Evolutionary conservation across 2,329 filamentous ascomycete genomes (phyloP), one percentile per base, ranked within the genome.

Genomic region (Talaromyces atroroseus): DNA sequence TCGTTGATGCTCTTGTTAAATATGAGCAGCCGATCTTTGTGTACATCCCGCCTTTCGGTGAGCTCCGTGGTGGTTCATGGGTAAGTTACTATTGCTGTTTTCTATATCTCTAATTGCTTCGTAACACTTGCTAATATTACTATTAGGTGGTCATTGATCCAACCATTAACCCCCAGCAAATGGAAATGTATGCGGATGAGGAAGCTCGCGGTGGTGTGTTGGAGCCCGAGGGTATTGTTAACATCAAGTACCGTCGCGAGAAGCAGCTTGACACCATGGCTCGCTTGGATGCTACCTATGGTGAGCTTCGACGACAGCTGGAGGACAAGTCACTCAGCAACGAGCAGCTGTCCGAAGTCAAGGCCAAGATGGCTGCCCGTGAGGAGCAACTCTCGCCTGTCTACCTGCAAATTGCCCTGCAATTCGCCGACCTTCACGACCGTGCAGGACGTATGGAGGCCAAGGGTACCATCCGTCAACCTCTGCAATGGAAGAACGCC

Each of bases 181-280:
- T 99, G 94, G 94, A 99, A 76, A 99, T 99, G 94, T 99, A 99
- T 73, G 94, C 94, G 56, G 94, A 99, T 68, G 86, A 89, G 63
- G 92, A 99, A 63, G 82, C 94, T 56, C 94, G 94, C 60, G 94
- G 92, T 77, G 94, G 94, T 87, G 92, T 99, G 49, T 83, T 99
- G 61, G 94, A 99, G 76, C 94, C 94, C 7, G 94, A 99, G 74
- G 94, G 94, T 79, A 97, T 97, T 70, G 87, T 99, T 57, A 91
- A 91, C 74, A 97, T 99, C 84, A 99, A 97, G 78, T 99, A 92
- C 82, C 89, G 90, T 72, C 92, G 90, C 74, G 92, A 99, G 68
- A 95, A 92, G 80, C 94, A 97, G 78, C 86, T 99, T 21, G 88
- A 95, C 72, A 96, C 92, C 58, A 99, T 99, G 94, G 87, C 91